Evolutionary conservation across 1,284 basidiomycete species (phyloP), one percentile per base, ranked within the genome.

Genomic region (Microbotryum violaceum): DNA sequence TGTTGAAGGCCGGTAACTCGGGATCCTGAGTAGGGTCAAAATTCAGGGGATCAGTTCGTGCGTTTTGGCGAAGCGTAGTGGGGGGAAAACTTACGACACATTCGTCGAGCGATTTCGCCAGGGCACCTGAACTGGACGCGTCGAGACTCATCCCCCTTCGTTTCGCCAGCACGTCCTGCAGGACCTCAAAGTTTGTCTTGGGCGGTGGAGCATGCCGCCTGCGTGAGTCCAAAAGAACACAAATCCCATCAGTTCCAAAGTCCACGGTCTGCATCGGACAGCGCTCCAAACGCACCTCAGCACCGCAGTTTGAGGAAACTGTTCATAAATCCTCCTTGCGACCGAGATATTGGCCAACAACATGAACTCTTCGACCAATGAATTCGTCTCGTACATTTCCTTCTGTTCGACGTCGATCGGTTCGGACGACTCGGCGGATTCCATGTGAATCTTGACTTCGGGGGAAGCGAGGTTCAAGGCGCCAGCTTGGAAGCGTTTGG

Each of bases 341-440:
- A 97, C 96, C 65, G 87, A 91, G 69, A 96, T 89, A 73, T 98
- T 98, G 31, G 96, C 96, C 60, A 98, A 83, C 65, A 99, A 79
- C 96, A 99, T 98, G 76, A 98, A 98, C 77, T 98, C 96, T 74
- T 99, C 96, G 2, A 98, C 96, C 12, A 99, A 79, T 67, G 88
- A 92, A 75, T 98, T 98, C 14, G 96, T 98, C 78, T 98, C 93
- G 44, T 83, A 79, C 72, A 89, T 76, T 72, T 92, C 87, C 76
- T 98, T 98, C 75, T 96, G 92, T 77, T 97, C 93, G 5, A 99
- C 93, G 69, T 97, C 94, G 66, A 97, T 90, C 0, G 96, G 96
- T 60, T 92, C 94, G 0, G 89, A 88, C 1, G 88, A 88, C 75
- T 98, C 96, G 4, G 90, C 79, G 65, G 86, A 91, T 73, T 96